Evolutionary conservation across 768 basidiomycete species (phyloP).

Genomic region (Tricholoma bakamatsutake): DNA sequence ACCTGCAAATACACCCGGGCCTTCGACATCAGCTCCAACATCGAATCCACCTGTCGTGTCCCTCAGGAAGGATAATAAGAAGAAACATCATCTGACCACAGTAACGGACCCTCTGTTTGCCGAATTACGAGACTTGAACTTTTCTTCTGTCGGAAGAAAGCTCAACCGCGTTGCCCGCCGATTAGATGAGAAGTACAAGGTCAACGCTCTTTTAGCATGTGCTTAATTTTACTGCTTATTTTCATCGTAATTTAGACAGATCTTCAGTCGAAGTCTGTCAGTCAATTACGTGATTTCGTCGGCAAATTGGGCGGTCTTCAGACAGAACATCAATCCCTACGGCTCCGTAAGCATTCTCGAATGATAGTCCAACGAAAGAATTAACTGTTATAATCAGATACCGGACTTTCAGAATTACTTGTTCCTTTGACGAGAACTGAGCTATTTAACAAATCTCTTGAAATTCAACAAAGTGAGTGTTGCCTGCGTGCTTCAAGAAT

Average conservation of each 20-base stretch:
- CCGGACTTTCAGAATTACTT: slow-evolving; percentile 88
- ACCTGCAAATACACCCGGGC: slow-evolving; percentile 33
- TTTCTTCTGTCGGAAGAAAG: slow-evolving; percentile 79
- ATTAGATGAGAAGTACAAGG: slow-evolving; percentile 92
- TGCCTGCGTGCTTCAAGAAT: background rate
- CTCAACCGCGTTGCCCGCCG: slow-evolving; percentile 78
- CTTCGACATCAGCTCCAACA: slow-evolving; percentile 30
- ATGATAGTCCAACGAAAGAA: background rate
- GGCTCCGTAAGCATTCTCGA: slow-evolving; percentile 61
- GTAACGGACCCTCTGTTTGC: slow-evolving; percentile 73
- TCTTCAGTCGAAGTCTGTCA: slow-evolving; percentile 83
- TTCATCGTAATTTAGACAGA: slow-evolving; percentile 46
- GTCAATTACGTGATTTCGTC: slow-evolving; percentile 91
- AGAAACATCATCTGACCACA: slow-evolving; percentile 82
- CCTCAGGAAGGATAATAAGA: slow-evolving; percentile 74
- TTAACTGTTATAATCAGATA: slow-evolving; percentile 49
- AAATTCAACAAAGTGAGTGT: slow-evolving; percentile 88
- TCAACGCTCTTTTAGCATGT: slow-evolving; percentile 20
- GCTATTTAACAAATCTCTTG: slow-evolving; percentile 84
- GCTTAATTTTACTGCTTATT: background rate
- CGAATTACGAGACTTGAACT: slow-evolving; percentile 88
- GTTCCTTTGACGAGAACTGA: slow-evolving; percentile 81
- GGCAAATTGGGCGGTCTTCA: slow-evolving; percentile 91
- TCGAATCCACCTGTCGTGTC: slow-evolving; percentile 39
- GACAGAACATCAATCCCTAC: slow-evolving; percentile 82